Conservation (phyloP, 805 yeast genomes). For the Suhomyces xylopsoci region DNA sequence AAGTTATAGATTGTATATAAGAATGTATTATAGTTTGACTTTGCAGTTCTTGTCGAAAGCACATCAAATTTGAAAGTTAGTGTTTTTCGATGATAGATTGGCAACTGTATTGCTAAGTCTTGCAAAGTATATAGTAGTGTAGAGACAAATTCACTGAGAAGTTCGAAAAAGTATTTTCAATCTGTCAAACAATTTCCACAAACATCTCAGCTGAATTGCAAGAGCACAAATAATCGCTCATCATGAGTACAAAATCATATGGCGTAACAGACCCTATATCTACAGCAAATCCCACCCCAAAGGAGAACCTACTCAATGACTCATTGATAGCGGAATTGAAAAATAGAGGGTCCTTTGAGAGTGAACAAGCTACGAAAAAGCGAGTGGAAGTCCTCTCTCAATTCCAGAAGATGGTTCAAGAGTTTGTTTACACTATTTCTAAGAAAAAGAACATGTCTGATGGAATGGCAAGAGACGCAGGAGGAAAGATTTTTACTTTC, state of each 20-base stretch:
- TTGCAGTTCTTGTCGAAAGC: no score
- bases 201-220: no score
- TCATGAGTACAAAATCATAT: constrained; percentile 29
- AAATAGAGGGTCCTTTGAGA: constrained; percentile 82
- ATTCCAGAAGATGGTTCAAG: constrained; percentile 72
- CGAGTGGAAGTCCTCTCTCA: constrained; percentile 65
- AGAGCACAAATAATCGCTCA: not conserved
- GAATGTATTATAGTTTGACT: not conserved
- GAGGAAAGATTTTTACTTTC: constrained; percentile 94
- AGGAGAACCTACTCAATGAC: constrained; percentile 75
- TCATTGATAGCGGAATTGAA: constrained; percentile 73
- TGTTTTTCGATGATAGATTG: no score
- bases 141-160: no score
- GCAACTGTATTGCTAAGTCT: no score
- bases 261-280: constrained; percentile 88
- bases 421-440: constrained; percentile 81
- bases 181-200: no score
- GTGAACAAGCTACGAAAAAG: constrained; percentile 77
- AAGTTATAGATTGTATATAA: not conserved
- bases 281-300: constrained; percentile 75
- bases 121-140: no score
- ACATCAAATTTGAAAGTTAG: no score
- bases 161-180: no score
- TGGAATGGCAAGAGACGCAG: constrained; percentile 96
- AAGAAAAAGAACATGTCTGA: constrained; percentile 87